Conservation (phyloP, 2,329 filamentous ascomycete genomes). For the Ophiosphaerella herpotricha region DNA sequence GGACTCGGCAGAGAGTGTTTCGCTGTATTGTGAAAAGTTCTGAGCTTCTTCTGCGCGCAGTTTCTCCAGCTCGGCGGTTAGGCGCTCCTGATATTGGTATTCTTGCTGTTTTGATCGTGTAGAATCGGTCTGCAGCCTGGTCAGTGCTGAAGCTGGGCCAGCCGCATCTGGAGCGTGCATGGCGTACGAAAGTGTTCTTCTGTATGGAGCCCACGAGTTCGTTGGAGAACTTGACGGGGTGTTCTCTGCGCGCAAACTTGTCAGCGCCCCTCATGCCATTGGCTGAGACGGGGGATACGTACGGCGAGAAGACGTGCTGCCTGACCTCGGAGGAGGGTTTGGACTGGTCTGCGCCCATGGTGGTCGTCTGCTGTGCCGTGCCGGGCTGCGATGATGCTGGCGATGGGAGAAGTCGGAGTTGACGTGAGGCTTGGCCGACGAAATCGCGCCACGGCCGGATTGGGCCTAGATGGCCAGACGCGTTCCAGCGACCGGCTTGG, state of each 20-base stretch:
- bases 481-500: constrained; percentile 21
- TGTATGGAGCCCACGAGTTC: constrained; percentile 83
- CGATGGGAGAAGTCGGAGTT: constrained; percentile 35
- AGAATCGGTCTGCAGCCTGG: constrained; percentile 72
- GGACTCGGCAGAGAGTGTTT: constrained; percentile 61
- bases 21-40: constrained; percentile 70
- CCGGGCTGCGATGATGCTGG: constrained; percentile 32
- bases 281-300: constrained; percentile 32
- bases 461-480: constrained; percentile 19
- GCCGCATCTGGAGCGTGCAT: background rate
- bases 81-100: constrained; percentile 84
- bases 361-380: constrained; percentile 29
- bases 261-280: constrained; percentile 34
- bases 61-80: constrained; percentile 81
- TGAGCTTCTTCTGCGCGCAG: constrained; percentile 73
- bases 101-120: constrained; percentile 83
- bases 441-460: constrained; percentile 21
- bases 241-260: constrained; percentile 55
- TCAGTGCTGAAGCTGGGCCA: constrained; percentile 8
- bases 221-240: constrained; percentile 74
- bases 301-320: constrained; percentile 68
- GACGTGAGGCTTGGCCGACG: constrained; percentile 30
- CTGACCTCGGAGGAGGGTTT: constrained; percentile 60
- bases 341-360: constrained; percentile 67
- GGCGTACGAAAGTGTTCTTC: constrained; percentile 77